Evolutionary conservation across 192 early-diverging fungal species (phyloP).

Genomic region (Coemansia sp.): DNA sequence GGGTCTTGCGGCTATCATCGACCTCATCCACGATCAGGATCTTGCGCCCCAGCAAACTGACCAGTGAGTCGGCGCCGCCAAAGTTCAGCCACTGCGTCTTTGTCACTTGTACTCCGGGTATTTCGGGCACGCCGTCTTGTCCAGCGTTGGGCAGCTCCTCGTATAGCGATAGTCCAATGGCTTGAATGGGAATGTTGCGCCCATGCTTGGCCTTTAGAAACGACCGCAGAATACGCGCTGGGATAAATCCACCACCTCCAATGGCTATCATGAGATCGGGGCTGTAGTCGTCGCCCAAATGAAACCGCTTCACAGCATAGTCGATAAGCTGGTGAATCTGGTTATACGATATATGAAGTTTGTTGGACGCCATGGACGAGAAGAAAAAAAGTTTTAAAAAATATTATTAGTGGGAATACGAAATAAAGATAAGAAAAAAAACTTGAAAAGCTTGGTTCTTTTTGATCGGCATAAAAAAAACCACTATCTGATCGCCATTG

Average conservation of each 20-base stretch:
- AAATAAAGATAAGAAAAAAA: not conserved
- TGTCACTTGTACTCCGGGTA: slow-evolving; percentile 55
- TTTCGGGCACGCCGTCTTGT: slow-evolving; percentile 47
- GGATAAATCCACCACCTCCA: slow-evolving; percentile 77
- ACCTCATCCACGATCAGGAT: slow-evolving; percentile 83
- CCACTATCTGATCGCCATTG: not conserved
- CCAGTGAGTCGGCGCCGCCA: slow-evolving; percentile 65
- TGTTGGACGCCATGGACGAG: slow-evolving; percentile 48
- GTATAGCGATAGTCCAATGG: slow-evolving; percentile 76
- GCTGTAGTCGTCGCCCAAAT: slow-evolving; percentile 65
- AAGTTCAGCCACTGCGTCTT: slow-evolving; percentile 87
- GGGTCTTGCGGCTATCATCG: slow-evolving; percentile 75
- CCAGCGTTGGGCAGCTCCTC: slow-evolving; percentile 65
- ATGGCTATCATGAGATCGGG: slow-evolving; percentile 80
- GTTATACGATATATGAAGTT: slow-evolving; percentile 70
- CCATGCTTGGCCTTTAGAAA: slow-evolving; percentile 71
- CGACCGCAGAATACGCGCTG: slow-evolving; percentile 74
- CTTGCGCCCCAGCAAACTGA: slow-evolving; percentile 67
- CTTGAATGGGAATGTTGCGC: slow-evolving; percentile 79
- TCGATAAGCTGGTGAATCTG: slow-evolving; percentile 65
- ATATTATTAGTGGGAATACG: not conserved
- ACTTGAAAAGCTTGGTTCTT: not conserved
- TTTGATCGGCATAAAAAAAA: not conserved
- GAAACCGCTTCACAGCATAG: slow-evolving; percentile 62
- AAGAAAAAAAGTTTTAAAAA: slow-evolving; percentile 12